A percentile compares a stretch with the other conserved stretches of the same genome.
phyloP scores from a whole-genome alignment of 148 eudicot species.

The Amaranthus palmeri region DNA sequence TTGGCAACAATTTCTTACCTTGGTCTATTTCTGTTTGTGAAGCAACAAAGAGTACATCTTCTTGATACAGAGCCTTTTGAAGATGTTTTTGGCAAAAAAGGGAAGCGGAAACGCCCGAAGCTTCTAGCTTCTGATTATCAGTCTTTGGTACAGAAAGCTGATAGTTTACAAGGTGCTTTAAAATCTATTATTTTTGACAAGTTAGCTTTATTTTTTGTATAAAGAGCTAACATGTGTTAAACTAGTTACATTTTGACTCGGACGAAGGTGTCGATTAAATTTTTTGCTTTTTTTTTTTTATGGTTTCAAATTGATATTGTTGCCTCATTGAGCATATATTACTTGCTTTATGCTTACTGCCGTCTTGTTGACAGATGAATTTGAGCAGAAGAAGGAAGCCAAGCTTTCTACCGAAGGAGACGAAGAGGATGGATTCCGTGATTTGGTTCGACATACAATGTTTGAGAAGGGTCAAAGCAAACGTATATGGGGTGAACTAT shows the following conservation, averaged over 20 bases:
- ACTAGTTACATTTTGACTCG: neutral
- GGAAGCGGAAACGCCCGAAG: constrained; percentile 72
- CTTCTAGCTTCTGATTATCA: constrained; percentile 60
- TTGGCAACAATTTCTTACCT: constrained; percentile 5
- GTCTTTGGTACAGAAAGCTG: constrained; percentile 69
- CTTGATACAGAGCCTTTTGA: constrained; percentile 74
- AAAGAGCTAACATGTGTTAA: neutral
- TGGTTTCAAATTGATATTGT: neutral
- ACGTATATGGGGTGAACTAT: constrained; percentile 99
- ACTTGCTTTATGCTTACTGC: constrained; percentile 6
- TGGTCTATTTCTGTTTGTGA: constrained; percentile 9
- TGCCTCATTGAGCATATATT: neutral
- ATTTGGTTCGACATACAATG: constrained; percentile 86
- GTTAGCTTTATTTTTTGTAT: neutral
- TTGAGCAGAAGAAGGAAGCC: constrained; percentile 51
- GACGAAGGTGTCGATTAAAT: neutral
- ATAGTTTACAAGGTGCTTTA: constrained; percentile 59
- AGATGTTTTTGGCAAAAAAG: constrained; percentile 85
- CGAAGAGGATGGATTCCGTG: constrained; percentile 89
- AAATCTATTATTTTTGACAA: neutral
- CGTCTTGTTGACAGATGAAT: constrained; percentile 48
- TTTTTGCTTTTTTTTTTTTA: neutral
- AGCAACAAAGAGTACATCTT: constrained; percentile 88
- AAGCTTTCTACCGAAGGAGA: constrained; percentile 42
- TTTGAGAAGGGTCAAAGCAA: constrained; percentile 99